Base-by-base conservation (phyloP, 1,284 basidiomycete genomes). In the Vanrija sp. region DNA sequence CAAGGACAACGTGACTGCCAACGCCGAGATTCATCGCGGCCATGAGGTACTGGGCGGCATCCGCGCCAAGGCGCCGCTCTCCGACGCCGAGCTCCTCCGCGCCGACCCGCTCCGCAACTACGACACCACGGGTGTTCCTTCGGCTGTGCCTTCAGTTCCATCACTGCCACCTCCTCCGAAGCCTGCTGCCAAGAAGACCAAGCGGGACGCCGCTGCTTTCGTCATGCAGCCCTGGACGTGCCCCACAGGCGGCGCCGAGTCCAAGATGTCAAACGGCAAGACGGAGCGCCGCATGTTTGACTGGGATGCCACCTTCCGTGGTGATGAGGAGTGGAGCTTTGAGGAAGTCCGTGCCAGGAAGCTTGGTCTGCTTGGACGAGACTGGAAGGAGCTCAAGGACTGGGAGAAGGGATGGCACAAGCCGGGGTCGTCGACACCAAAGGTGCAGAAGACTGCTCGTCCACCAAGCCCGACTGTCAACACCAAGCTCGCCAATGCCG, bases 401-500 rank as follows among this genome's bases (percentile, higher is more conserved):
- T 76, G 75, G 75, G 75, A 76, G 54, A 51, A 49, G 25, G 51
- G 41, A 10, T 75, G 73, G 75, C 75, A 76, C 59, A 54, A 59
- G 20, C 67, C 73, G 3, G 72, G 73, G 37, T 63, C 68, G n/a
- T 64, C 69, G 0, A 67, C 71, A 14, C 69, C 73, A 3, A 66
- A 67, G 51, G 54, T 58, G 31, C 54, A 58, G 31, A 57, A 59
- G 47, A 60, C 59, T 41, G 59, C 56, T 15, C 84, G 63, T 82
- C 85, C 8, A 85, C 86, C 0, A 2, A 45, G 41, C 12, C 85
- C 87, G 6, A 91, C 88, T 0, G 84, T 90, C 58, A 89, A 89
- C 68, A 91, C 88, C 42, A 92, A 91, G 72, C 88, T 90, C 59
- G 93, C 93, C 3, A 80, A 94, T 48, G 87, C 84, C n/a, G 92